Conservation (phyloP, 768 basidiomycete species). For the Pholiota molesta region DNA sequence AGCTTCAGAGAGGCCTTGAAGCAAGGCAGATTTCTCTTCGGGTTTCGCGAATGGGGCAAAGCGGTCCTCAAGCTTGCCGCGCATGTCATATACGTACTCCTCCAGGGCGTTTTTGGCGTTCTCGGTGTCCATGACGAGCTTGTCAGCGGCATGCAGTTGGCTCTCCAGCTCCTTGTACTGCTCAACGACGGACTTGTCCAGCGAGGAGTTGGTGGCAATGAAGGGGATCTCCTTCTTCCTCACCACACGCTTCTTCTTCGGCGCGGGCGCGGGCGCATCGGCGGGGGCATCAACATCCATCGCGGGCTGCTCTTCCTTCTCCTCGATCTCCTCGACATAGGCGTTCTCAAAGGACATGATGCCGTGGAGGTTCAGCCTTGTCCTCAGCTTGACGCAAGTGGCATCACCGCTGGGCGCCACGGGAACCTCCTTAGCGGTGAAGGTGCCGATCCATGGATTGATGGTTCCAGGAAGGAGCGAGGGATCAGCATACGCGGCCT, state of each 20-base stretch:
- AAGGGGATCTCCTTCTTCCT: slow-evolving; percentile 85
- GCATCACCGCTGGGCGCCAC: slow-evolving; percentile 70
- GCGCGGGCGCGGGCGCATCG: slow-evolving; percentile 39
- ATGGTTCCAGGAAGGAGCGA: slow-evolving; percentile 70
- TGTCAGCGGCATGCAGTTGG: slow-evolving; percentile 88
- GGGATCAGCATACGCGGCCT: slow-evolving; percentile 82
- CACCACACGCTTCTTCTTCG: slow-evolving; percentile 86
- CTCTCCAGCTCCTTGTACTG: slow-evolving; percentile 79
- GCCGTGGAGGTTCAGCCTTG: slow-evolving; percentile 84
- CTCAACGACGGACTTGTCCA: slow-evolving; percentile 70
- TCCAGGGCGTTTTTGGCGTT: slow-evolving; percentile 98
- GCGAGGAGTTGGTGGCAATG: slow-evolving; percentile 60
- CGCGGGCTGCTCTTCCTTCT: slow-evolving; percentile 62
- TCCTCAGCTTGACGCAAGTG: slow-evolving; percentile 88
- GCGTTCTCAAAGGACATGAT: slow-evolving; percentile 84
- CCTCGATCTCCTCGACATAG: slow-evolving; percentile 83
- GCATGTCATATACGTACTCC: slow-evolving; percentile 97
- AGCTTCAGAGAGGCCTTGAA: slow-evolving; percentile 69
- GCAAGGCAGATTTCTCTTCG: slow-evolving; percentile 77
- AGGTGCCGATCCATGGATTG: slow-evolving; percentile 84
- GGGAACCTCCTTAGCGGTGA: slow-evolving; percentile 83
- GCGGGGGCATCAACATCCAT: slow-evolving; percentile 67
- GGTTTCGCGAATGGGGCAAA: slow-evolving; percentile 77
- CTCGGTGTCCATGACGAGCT: slow-evolving; percentile 98
- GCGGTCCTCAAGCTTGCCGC: slow-evolving; percentile 88